phyloP scores from a whole-genome alignment of 148 eudicot species.

The Rhododendron henanense region DNA sequence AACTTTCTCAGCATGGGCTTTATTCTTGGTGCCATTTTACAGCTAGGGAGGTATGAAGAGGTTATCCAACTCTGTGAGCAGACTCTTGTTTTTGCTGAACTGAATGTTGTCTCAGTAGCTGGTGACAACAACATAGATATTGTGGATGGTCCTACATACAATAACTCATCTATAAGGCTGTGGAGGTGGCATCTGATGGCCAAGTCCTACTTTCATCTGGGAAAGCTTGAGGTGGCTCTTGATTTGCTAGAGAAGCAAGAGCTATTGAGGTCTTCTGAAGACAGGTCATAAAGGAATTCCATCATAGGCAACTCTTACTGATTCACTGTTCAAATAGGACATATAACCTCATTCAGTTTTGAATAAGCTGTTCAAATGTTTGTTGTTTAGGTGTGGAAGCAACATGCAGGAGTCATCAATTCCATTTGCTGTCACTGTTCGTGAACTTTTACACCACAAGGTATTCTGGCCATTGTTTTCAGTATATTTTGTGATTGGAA shows the following conservation, averaged over 20 bases:
- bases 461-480: conserved; percentile 27
- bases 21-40: conserved; percentile 22
- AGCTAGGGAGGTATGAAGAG: conserved; percentile 73
- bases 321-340: neutral
- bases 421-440: conserved; percentile 51
- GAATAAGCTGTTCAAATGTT: conserved; percentile 9
- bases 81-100: conserved; percentile 63
- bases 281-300: conserved; percentile 27
- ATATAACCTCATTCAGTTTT: neutral
- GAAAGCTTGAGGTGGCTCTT: conserved; percentile 81
- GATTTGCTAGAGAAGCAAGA: conserved; percentile 58
- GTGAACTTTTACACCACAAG: conserved; percentile 60
- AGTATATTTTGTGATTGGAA: neutral
- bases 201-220: conserved; percentile 69
- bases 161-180: conserved; percentile 20
- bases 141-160: conserved; percentile 21
- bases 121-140: conserved; percentile 16
- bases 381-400: conserved; percentile 31
- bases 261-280: conserved; percentile 27
- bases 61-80: conserved; percentile 72
- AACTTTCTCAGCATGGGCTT: conserved; percentile 16
- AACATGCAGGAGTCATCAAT: conserved; percentile 33
- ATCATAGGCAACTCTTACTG: neutral
- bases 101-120: conserved; percentile 37
- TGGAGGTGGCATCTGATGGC: conserved; percentile 69